Base-by-base conservation (phyloP, 495 filamentous ascomycete species). In the Penicillium odoratum region DNA sequence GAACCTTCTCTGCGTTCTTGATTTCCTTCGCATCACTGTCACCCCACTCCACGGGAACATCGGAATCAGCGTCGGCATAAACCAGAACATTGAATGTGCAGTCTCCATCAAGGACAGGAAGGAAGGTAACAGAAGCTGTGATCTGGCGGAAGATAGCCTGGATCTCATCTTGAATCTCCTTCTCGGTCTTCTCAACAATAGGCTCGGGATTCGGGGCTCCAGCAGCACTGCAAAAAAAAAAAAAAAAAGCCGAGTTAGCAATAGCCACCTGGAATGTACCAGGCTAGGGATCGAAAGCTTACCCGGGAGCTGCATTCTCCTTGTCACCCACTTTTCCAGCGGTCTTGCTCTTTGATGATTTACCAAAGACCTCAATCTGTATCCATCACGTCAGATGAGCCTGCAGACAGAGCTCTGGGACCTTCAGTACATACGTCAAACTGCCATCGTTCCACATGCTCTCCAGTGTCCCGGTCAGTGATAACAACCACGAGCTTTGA, bases 11-110 rank as follows among this genome's bases (percentile, higher is more conserved):
- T 15, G 90, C 93, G 65, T 93, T 91, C 69, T 87, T 88, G 64
- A 98, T 96, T 79, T 98, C 94, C 77, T 96, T 97, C 48, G 95
- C 93, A 69, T 98, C 94, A 65, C 91, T 95, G 76, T 98, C 94
- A 34, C 94, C 94, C 94, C 94, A 98, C 73, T 98, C 95, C 56
- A 98, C 88, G 6, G 94, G 94, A 15, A 98, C 94, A 26, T 98
- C 94, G 25, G 89, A 93, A 72, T 97, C 92, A 7, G 92, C 94
- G 67, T 98, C 94, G 38, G 94, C 95, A 68, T 98, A 98, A 4
- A 98, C 94, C 26, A 98, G 81, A 21, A 98, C 93, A 69, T 98
- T 98, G 81, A 98, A 98, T 11, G 95, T 97, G 81, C 93, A 98
- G 64, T 93, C 86, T 30, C 92, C 91, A 45, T 89, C 87, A 4